These are phyloP conservation scores for Andrographis paniculata DNA, from an alignment of 305 asterid genomes.

Conservation along the genomic window DNA sequence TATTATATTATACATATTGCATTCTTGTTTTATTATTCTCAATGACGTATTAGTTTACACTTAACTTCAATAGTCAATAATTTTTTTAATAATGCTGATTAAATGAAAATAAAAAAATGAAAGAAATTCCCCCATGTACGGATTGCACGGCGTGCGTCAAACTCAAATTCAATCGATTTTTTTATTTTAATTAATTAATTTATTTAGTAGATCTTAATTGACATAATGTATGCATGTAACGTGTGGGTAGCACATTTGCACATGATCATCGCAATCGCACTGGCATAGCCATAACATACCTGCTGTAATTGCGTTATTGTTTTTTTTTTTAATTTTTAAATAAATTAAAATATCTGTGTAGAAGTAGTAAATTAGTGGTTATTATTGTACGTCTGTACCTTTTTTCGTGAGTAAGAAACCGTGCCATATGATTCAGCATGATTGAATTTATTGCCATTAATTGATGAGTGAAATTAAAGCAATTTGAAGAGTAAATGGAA, in stretches of 20 bases:
- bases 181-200: too few relatives aligned
- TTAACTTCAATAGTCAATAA: too few relatives aligned
- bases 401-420: neutral
- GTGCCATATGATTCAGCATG: neutral
- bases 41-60: too few relatives aligned
- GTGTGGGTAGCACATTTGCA: neutral
- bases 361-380: neutral
- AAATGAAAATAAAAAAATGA: constrained; percentile 12
- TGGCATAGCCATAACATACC: neutral
- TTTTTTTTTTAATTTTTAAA: too few relatives aligned
- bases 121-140: constrained; percentile 28
- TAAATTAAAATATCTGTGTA: too few relatives aligned
- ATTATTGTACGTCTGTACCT: neutral
- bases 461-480: too few relatives aligned
- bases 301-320: neutral
- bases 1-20: too few relatives aligned
- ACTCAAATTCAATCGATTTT: neutral
- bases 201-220: too few relatives aligned
- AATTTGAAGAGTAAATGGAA: too few relatives aligned
- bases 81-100: too few relatives aligned
- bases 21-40: too few relatives aligned
- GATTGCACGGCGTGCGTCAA: constrained; percentile 36
- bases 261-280: neutral
- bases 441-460: neutral
- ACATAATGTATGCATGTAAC: too few relatives aligned